Evolutionary conservation across 2,329 filamentous ascomycete species (phyloP).

Genomic region (Magnaporthiopsis rhizophila): DNA sequence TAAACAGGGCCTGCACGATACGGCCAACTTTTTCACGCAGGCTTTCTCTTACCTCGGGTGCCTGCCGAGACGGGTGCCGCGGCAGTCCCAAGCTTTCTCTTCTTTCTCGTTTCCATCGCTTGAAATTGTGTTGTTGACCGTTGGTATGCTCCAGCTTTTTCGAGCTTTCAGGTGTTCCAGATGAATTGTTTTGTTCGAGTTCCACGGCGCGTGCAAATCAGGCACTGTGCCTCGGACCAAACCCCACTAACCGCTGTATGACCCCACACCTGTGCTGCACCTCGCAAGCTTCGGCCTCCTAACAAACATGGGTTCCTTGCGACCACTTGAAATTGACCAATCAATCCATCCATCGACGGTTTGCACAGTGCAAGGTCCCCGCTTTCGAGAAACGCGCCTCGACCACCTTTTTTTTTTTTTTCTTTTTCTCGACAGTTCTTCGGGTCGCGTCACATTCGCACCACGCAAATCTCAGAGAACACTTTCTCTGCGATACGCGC

Average conservation of each 20-base stretch:
- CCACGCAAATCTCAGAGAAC: background rate
- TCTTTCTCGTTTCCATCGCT: slow-evolving; percentile 20
- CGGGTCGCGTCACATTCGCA: background rate
- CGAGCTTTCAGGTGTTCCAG: background rate
- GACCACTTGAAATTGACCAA: background rate
- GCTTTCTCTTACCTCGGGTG: slow-evolving; percentile 24
- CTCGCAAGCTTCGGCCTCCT: background rate
- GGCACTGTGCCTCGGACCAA: background rate
- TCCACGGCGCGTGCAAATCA: background rate
- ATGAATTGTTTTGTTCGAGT: background rate
- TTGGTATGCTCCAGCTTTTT: background rate
- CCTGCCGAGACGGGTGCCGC: slow-evolving; percentile 12
- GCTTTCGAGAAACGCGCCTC: background rate
- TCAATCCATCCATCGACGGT: background rate
- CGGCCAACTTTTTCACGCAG: background rate
- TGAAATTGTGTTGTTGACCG: background rate
- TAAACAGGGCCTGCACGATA: background rate
- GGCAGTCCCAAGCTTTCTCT: slow-evolving; percentile 31
- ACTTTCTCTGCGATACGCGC: background rate
- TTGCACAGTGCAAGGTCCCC: slow-evolving; percentile 1
- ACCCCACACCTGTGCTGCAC: background rate
- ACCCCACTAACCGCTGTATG: background rate
- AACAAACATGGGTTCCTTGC: background rate
- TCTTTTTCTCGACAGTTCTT: background rate
- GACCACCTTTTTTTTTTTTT: background rate